A percentile compares a stretch with the other conserved stretches of the same genome.
phyloP scores from a whole-genome alignment of 2,329 filamentous ascomycete species.

The Trichoderma sp. region DNA sequence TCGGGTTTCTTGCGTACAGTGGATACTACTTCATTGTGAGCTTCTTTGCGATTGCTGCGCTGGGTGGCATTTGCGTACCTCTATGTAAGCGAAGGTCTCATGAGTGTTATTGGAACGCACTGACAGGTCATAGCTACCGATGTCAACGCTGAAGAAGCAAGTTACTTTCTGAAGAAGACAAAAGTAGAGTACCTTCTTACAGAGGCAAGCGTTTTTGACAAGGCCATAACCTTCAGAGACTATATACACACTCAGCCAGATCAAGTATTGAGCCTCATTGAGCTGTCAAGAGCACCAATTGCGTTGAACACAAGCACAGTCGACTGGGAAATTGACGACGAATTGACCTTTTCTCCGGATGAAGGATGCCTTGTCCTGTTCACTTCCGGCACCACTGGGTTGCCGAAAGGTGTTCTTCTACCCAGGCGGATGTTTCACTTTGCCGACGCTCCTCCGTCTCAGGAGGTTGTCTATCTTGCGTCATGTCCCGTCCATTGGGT shows the following conservation, averaged over 20 bases:
- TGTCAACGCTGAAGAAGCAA: background rate
- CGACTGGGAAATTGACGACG: background rate
- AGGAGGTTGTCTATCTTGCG: constrained; percentile 5
- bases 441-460: background rate
- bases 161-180: constrained; percentile 2
- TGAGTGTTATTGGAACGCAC: background rate
- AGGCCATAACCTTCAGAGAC: background rate
- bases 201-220: background rate
- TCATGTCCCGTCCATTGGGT: background rate
- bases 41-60: constrained; percentile 31
- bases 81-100: constrained; percentile 27
- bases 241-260: background rate
- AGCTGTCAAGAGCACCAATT: background rate
- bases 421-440: constrained; percentile 18
- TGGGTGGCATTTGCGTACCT: constrained; percentile 31
- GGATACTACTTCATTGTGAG: constrained; percentile 34
- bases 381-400: constrained; percentile 52
- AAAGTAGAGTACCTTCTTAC: background rate
- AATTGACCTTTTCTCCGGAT: background rate
- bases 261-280: background rate
- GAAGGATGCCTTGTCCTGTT: constrained; percentile 52
- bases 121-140: background rate
- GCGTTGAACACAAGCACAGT: background rate
- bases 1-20: background rate
- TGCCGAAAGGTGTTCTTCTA: constrained; percentile 63